These are phyloP conservation scores for Malus domestica DNA, from an alignment of 306 rosid species.

Conservation along the genomic window ASM211411v1 NC_041804.1:19283501-19284000, in stretches of 20 bases:
- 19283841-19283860: neutral
- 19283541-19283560: conserved; percentile 40
- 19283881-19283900: too few species aligned
- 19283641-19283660: neutral
- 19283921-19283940: neutral
- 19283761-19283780: neutral
- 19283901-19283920: neutral
- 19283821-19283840: neutral
- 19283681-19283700: neutral
- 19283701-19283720: neutral
- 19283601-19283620: neutral
- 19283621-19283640: neutral
- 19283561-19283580: neutral
- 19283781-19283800: neutral
- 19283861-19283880: too few species aligned
- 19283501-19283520: conserved; percentile 72
- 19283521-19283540: conserved; percentile 91
- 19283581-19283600: neutral
- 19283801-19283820: too few species aligned
- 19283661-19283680: neutral
- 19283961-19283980: neutral
- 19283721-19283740: neutral
- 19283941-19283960: neutral
- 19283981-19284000: neutral
- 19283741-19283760: too few species aligned